Base-by-base conservation (phyloP, 768 basidiomycete genomes). In the Trametopsis cervina region DNA sequence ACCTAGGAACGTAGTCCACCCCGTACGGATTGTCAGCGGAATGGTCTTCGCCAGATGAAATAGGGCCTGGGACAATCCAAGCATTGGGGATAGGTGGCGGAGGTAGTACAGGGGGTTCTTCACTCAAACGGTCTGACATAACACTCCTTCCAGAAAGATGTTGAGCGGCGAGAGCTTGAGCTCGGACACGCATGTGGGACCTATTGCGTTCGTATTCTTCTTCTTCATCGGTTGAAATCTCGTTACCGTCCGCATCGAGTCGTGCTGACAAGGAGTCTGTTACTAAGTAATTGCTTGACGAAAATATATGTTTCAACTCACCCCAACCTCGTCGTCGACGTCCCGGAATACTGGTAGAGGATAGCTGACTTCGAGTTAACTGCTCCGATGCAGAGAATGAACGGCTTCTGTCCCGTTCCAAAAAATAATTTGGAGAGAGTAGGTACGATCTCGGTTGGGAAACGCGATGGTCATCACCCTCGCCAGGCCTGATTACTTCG, bases 141-240 rank as follows among this genome's bases (percentile, higher is more conserved):
- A 7, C 9, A 15, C 15, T 7, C 15, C 29, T 33, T 7, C 15
- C 15, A 7, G 29, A 15, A n/a, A n/a, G n/a, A 15, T 46, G 33
- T 21, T 45, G 45, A 4, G 45, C 41, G 11, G 51, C 17, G 11
- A 61, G 47, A 2, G 48, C 51, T 23, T 54, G 50, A 1, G 61
- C 59, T 2, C 60, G 59, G 1, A 49, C 44, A 12, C 58, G 57
- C 58, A 63, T 60, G 23, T 56, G 75, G 0, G 77, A 65, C 27
- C 77, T 73, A 23, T 69, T 63, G 24, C 77, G 74, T 50, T 82
- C 80, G 15, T 81, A 66, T 44, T 77, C 75, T 52, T 77, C 75
- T 51, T 84, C 81, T 55, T 80, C 80, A 17, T 78, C 78, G 0
- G 74, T 72, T 2, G 79, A 68, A 47, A 83, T 74, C 58, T 83